A percentile compares a stretch with the other conserved stretches of the same genome.
Conservation (phyloP, 2,329 filamentous ascomycete species). For the Penicillium sp. region DNA sequence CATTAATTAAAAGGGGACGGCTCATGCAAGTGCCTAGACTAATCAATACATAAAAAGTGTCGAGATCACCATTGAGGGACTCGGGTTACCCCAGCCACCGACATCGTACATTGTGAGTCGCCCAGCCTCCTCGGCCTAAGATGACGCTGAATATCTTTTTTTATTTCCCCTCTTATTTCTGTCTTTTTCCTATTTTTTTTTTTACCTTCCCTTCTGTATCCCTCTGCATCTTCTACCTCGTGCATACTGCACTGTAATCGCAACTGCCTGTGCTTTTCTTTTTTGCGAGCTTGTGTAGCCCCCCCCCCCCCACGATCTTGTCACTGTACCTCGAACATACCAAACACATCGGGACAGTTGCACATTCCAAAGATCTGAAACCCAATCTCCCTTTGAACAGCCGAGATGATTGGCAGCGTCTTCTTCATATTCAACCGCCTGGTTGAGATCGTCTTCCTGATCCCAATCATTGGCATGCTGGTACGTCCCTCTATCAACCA, state of each 20-base stretch:
- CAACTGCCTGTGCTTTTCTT: constrained; percentile 8
- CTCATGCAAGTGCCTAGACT: constrained; percentile 9
- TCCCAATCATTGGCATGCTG: constrained; percentile 64
- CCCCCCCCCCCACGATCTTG: constrained; percentile 1
- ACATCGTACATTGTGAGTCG: constrained; percentile 25
- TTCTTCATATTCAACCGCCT: constrained; percentile 64
- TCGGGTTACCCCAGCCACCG: constrained; percentile 34
- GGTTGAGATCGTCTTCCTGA: constrained; percentile 61
- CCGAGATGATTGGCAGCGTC: constrained; percentile 52
- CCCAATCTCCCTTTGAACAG: neutral
- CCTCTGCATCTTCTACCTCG: constrained; percentile 10
- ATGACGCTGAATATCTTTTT: constrained; percentile 17
- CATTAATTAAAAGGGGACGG: constrained; percentile 17
- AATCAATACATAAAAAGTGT: constrained; percentile 2
- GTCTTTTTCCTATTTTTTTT: constrained; percentile 12
- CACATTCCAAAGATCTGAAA: constrained; percentile 24
- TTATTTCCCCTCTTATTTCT: constrained; percentile 8
- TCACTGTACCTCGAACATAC: constrained; percentile 7
- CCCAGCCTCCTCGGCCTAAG: constrained; percentile 33
- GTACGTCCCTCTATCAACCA: constrained; percentile 33
- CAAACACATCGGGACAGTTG: constrained; percentile 1
- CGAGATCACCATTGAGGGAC: neutral
- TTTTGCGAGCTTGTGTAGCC: constrained; percentile 10
- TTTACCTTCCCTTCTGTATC: constrained; percentile 8
- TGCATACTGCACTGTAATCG: constrained; percentile 15